Base-by-base conservation (phyloP, 257 asterid species). In the Rhazya stricta region DNA sequence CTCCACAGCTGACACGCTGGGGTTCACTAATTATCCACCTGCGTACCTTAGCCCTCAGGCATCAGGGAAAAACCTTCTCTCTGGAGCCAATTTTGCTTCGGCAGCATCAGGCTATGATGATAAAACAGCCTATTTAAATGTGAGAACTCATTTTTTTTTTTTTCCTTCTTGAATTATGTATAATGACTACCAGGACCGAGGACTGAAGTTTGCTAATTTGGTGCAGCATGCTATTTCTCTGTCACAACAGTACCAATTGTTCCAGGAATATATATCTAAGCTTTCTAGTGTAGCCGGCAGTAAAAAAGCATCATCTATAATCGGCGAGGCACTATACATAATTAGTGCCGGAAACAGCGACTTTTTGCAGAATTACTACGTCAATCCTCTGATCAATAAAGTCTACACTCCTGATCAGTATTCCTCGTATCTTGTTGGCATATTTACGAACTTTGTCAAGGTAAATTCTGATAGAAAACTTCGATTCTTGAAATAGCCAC, bases 41-140 rank as follows among this genome's bases (percentile, higher is more conserved):
- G 88, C 99, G 29, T 95, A 95, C 77, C 96, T 95, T 19, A 92
- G 99, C 91, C 97, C 99, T 1, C 86, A 92, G 74, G 98, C 99
- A 32, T 70, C 98, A 6, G 99, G 99, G 78, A 86, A 89, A 61
- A 88, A 74, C 74, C 96, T 92, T 34, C 91, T 95, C 6, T 72
- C 81, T 15, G 99, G 99, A 72, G 85, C 93, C 25, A 95, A 95
- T 76, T 95, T 95, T 57, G 99, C 97, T 37, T 95, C 99, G 3
- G 99, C 99, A 37, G 98, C 88, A 25, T 74, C 98, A 29, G 99
- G 98, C 67, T 92, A 89, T 67, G 99, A 95, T 82, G 99, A 95
- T 13, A 87, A 77, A 71, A 95, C 99, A 5, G 87, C 99, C 56
- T 67, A 58, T 65, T 41, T 89, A 11, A 92, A 73, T 69, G 99